Evolutionary conservation across 306 rosid genomes (phyloP), one percentile per base, ranked within the genome.

Genomic region (Carpinus viminea): DNA sequence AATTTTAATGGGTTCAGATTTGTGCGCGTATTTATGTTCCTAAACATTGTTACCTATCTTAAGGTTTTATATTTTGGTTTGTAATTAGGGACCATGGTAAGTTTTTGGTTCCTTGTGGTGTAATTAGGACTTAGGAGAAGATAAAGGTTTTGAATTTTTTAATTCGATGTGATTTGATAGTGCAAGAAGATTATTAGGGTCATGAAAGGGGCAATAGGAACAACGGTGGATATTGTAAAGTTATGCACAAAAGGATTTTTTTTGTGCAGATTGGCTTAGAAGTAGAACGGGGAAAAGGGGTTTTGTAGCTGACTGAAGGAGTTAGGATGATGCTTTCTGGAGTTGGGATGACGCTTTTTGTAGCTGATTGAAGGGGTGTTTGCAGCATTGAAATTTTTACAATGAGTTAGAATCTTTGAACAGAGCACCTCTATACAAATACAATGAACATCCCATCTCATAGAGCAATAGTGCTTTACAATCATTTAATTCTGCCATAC

Each of bases 201-300:
- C n/a, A 64, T 16, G 70, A 38, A 61, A 8, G 70, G 70, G 70
- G n/a, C 47, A 36, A 66, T 16, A 66, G 41, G 72, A 66, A 41
- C 24, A 4, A 34, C 16, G 51, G 13, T 11, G 34, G 36, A 24
- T 21, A 15, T 53, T 18, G 20, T 53, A 5, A 53, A 31, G 18
- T 66, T 9, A 59, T 59, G 65, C 65, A 59, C 34, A 61, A 20
- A 52, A 53, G 12, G 13, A 28, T 34, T 34, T 57, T 21, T 10
- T 68, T 8, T 65, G 36, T 69, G 50, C 48, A 60, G 45, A 48
- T 47, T 5, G 54, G 54, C 2, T 18, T n/a, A 3, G 9, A 8
- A 46, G n/a, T 21, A 34, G 52, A 71, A 57, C 18, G 72, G 26
- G 76, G 76, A 20, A 31, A 31, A 57, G 3, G 51, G 62, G 55